Conservation (phyloP, 768 basidiomycete species). For the Tulasnella sp. region DNA sequence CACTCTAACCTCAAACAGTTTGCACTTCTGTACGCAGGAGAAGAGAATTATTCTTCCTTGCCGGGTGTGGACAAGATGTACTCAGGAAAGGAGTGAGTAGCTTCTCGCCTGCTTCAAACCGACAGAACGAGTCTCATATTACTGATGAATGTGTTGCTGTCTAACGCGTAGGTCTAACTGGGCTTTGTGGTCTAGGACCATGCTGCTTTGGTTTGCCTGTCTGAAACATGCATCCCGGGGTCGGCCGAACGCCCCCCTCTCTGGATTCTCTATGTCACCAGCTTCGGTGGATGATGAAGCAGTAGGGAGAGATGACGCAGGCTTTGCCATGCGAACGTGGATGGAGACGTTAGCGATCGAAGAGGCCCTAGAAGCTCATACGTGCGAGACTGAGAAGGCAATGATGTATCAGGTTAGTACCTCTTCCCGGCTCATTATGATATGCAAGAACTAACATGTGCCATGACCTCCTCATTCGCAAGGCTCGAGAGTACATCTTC, state of each 20-base stretch:
- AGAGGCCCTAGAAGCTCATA: constrained; percentile 13
- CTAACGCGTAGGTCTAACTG: neutral
- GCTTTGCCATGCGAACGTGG: constrained; percentile 15
- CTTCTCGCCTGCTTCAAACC: neutral
- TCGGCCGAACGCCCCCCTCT: no score
- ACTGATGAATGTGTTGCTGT: neutral
- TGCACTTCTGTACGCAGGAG: constrained; percentile 15
- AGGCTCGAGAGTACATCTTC: constrained; percentile 9
- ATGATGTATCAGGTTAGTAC: constrained; percentile 12
- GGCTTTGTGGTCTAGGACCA: constrained; percentile 1
- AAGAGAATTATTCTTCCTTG: neutral
- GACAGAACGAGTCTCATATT: no score
- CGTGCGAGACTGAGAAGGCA: constrained; percentile 10
- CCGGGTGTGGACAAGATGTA: neutral
- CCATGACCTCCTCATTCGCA: neutral
- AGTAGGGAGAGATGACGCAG: constrained; percentile 1
- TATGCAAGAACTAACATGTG: neutral
- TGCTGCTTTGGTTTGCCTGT: constrained; percentile 12
- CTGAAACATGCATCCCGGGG: neutral
- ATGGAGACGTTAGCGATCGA: constrained; percentile 16
- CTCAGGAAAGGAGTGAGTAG: constrained; percentile 11
- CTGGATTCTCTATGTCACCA: no score
- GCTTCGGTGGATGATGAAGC: no score
- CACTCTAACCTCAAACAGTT: constrained; percentile 1
- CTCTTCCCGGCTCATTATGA: no score